Conservation (phyloP, 2,329 filamentous ascomycete species). For the Xylaria multiplex region DNA sequence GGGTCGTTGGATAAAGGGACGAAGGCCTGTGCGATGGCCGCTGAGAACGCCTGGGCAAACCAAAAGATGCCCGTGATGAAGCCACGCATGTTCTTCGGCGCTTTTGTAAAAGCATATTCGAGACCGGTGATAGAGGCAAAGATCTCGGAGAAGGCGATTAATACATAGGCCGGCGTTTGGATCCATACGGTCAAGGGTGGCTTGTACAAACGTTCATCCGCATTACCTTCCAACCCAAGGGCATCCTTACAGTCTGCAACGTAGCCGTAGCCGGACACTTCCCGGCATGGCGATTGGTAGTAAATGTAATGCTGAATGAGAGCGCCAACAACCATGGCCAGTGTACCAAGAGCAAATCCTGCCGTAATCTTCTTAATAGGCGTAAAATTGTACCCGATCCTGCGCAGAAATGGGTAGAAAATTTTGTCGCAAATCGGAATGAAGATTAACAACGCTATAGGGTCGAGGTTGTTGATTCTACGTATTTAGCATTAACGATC, state of each 20-base stretch:
- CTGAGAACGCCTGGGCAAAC: constrained; percentile 67
- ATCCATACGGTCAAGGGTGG: constrained; percentile 70
- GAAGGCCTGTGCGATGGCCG: constrained; percentile 69
- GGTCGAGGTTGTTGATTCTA: constrained; percentile 71
- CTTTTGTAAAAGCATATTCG: constrained; percentile 80
- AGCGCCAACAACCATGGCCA: constrained; percentile 67
- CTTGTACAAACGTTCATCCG: constrained; percentile 43
- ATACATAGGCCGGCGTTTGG: constrained; percentile 63
- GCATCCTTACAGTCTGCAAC: constrained; percentile 55
- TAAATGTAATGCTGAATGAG: constrained; percentile 70
- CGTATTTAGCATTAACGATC: constrained; percentile 1
- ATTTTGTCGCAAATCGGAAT: constrained; percentile 71
- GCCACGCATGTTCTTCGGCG: constrained; percentile 74
- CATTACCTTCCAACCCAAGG: constrained; percentile 27
- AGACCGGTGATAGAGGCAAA: constrained; percentile 74
- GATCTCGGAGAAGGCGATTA: constrained; percentile 69
- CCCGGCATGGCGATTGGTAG: constrained; percentile 44
- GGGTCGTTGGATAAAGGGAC: constrained; percentile 68
- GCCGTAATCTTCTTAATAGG: constrained; percentile 73
- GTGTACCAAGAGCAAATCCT: constrained; percentile 66
- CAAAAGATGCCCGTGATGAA: constrained; percentile 69
- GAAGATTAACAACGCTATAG: constrained; percentile 73
- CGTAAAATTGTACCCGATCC: constrained; percentile 66
- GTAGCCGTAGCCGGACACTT: constrained; percentile 57
- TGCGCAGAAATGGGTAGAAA: constrained; percentile 70